phyloP scores from a whole-genome alignment of 345 rosid species.

The Balakata baccata region DNA sequence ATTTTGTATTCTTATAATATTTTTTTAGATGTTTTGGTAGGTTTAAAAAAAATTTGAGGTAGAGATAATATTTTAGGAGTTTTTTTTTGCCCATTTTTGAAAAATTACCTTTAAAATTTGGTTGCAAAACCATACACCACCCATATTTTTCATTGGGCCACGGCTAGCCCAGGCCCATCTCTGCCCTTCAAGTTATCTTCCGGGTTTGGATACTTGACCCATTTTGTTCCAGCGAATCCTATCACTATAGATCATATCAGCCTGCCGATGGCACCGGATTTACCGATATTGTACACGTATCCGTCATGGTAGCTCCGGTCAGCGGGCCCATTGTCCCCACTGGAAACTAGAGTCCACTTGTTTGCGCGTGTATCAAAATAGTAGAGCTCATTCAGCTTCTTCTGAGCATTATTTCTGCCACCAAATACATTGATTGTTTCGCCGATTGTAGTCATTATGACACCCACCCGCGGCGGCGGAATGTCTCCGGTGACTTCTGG shows the following conservation, averaged over 20 bases:
- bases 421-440: constrained; percentile 68
- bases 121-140: constrained; percentile 78
- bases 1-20: too few relatives aligned
- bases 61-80: too few relatives aligned
- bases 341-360: constrained; percentile 63
- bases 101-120: too few relatives aligned
- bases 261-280: constrained; percentile 71
- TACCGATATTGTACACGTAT: constrained; percentile 67
- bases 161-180: constrained; percentile 78
- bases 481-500: constrained; percentile 53
- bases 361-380: constrained; percentile 54
- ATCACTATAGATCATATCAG: constrained; percentile 83
- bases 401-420: constrained; percentile 61
- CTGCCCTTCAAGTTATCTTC: constrained; percentile 66
- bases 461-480: constrained; percentile 91
- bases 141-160: constrained; percentile 64
- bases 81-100: too few relatives aligned
- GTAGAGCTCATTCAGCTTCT: constrained; percentile 77
- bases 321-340: constrained; percentile 51
- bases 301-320: constrained; percentile 80
- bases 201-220: constrained; percentile 52
- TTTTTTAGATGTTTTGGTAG: too few relatives aligned
- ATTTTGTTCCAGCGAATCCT: constrained; percentile 50
- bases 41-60: too few relatives aligned
- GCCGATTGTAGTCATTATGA: constrained; percentile 68